Evolutionary conservation across 768 basidiomycete genomes (phyloP), one percentile per base, ranked within the genome.

Genomic region (Guyanaporus albipodus): DNA sequence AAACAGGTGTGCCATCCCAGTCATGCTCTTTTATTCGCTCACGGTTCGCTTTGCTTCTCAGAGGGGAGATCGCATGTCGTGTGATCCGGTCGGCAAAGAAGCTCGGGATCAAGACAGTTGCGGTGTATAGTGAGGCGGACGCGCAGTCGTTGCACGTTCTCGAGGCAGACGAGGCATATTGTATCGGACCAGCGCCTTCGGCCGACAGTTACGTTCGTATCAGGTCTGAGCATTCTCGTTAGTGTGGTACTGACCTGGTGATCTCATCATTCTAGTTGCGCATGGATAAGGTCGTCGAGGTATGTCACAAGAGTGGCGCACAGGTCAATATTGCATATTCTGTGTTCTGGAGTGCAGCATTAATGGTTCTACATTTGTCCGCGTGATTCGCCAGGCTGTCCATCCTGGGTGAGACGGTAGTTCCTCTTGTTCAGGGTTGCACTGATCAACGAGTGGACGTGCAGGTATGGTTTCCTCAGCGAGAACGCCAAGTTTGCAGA

Each of bases 21-120:
- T 6, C 12, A 14, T 4, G 28, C n/a, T n/a, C n/a, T n/a, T n/a
- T n/a, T n/a, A n/a, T n/a, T n/a, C n/a, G n/a, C n/a, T n/a, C n/a
- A n/a, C n/a, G n/a, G n/a, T n/a, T n/a, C n/a, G n/a, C n/a, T n/a
- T n/a, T n/a, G n/a, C n/a, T n/a, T 37, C 28, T 12, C 51, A 95
- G 92, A 66, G 93, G 93, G 38, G 93, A 97, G 68, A 97, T 97
- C 53, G 92, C 93, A 6, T 96, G 94, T 65, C 84, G 93, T 17
- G 90, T 97, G 35, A 95, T 95, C 45, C 83, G 88, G 21, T 95
- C 93, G 0, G 90, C 91, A 3, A 82, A 75, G 65, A 87, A 86
- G 60, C 72, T 96, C 4, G 93, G 94, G 0, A 85, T 96, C 63
- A 84, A 79, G 74, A 92, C 90, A 0, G 93, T 96, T 14, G 92